Base-by-base conservation (phyloP, 2,329 filamentous ascomycete genomes). In the Fusarium ramigenum region DNA sequence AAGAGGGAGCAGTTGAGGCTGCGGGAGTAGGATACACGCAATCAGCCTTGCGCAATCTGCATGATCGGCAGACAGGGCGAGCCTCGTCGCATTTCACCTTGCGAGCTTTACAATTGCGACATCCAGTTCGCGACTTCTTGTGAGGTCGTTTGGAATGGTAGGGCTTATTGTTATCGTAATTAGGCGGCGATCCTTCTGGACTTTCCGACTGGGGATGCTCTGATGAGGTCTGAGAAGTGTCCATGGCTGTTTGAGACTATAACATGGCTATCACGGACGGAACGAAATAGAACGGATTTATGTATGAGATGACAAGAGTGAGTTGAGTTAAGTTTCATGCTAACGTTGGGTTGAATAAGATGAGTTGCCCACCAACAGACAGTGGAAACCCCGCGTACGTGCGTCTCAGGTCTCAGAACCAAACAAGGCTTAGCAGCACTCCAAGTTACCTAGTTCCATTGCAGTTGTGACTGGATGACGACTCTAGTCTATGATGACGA, bases 111-210 rank as follows among this genome's bases (percentile, higher is more conserved):
- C 88, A 90, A 75, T 85, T 87, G 69, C 80, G 81, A 74, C 88
- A 90, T 10, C 87, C 88, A 5, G 82, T 81, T 36, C 87, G 82
- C 4, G 87, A 88, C 78, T 90, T 90, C 72, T 82, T 86, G 77
- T 90, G 88, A 53, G 87, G 86, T 16, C 87, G 83, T 77, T 89
- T 90, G 32, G 80, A 62, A 67, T 83, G 80, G 57, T 81, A 83
- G 6, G 80, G 78, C 76, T 63, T 74, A 32, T 74, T 54, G 42
- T 63, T 72, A 32, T 74, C 60, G 34, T 37, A 50, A 28, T 62
- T 37, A 50, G 71, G 52, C 34, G 53, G 49, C 30, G 68, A 69
- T 59, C 53, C 70, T 40, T 71, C 70, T n/a, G 70, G 40, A 25
- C 70, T 53, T 34, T 68, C 66, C 19, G 61, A 44, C 23, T 72